phyloP scores from a whole-genome alignment of 2,329 filamentous ascomycete species.

The Cordyceps javanica region DNA sequence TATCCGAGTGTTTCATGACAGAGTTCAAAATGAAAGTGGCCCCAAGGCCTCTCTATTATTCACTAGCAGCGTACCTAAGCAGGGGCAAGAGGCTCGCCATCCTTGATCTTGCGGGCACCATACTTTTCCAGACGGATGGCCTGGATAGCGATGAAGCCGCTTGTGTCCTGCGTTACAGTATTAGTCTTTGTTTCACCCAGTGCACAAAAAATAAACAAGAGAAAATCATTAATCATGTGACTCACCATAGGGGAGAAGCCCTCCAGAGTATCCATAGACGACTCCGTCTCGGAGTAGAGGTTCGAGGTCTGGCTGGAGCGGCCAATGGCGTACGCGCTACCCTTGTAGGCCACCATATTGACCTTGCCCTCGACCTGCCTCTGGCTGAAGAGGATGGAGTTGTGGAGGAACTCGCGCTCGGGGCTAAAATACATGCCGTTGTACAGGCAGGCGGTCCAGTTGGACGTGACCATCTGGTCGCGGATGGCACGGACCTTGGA shows the following conservation, averaged over 20 bases:
- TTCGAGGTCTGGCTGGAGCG: conserved; percentile 40
- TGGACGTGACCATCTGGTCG: conserved; percentile 33
- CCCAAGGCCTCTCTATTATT: too few species aligned
- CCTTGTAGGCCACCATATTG: conserved; percentile 37
- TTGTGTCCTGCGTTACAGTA: not conserved
- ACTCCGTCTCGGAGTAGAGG: conserved; percentile 44
- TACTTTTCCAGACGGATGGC: not conserved
- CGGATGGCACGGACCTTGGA: conserved; percentile 45
- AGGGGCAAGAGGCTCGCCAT: not conserved
- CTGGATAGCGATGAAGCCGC: not conserved
- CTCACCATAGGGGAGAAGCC: too few species aligned
- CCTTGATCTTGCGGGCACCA: not conserved
- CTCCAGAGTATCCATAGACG: conserved; percentile 47
- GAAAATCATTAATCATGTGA: too few species aligned
- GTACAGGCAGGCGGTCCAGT: conserved; percentile 30
- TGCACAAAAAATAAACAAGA: too few species aligned
- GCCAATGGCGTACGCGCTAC: conserved; percentile 38
- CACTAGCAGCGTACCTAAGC: not conserved
- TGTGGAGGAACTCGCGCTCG: conserved; percentile 49
- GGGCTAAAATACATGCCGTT: conserved; percentile 46
- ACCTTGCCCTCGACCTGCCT: conserved; percentile 37
- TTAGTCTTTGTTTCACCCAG: too few species aligned
- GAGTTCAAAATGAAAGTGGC: too few species aligned
- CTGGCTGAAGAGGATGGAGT: conserved; percentile 54
- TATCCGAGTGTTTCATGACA: too few species aligned